These are phyloP conservation scores for Irpex lacteus DNA, from an alignment of 1,284 basidiomycete genomes.

Conservation along the genomic window DNA sequence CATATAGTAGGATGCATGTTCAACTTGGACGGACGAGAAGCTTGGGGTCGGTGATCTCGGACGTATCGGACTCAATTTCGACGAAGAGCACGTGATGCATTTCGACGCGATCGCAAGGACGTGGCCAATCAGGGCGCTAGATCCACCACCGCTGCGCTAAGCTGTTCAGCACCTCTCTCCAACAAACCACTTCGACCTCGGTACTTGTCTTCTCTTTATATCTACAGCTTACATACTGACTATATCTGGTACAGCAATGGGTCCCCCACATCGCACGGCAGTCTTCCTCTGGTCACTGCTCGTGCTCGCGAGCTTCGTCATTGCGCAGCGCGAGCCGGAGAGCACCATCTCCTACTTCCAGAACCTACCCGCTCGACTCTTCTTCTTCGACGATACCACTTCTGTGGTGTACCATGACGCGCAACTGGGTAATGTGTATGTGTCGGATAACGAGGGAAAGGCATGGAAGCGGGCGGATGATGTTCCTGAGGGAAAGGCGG, in stretches of 20 bases:
- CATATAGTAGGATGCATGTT: too few species aligned
- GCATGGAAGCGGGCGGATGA: constrained; percentile 65
- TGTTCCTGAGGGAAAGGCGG: constrained; percentile 62
- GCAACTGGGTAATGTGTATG: constrained; percentile 63
- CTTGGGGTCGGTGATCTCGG: too few species aligned
- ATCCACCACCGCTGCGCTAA: background rate
- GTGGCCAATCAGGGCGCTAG: background rate
- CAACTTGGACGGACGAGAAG: too few species aligned
- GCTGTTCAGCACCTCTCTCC: background rate
- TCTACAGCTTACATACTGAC: background rate
- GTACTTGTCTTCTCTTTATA: background rate
- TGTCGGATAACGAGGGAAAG: constrained; percentile 91
- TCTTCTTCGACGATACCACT: constrained; percentile 91
- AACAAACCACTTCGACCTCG: background rate
- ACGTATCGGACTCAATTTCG: too few species aligned
- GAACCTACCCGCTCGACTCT: constrained; percentile 80
- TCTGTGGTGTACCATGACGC: constrained; percentile 83
- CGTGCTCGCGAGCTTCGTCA: constrained; percentile 24
- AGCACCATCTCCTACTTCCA: constrained; percentile 48
- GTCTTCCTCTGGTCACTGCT: constrained; percentile 32
- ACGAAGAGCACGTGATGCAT: too few species aligned
- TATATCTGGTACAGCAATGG: constrained; percentile 26
- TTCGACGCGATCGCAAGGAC: background rate
- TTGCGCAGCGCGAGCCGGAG: constrained; percentile 39
- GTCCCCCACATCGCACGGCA: constrained; percentile 32